Evolutionary conservation across 2,329 filamentous ascomycete species (phyloP).

Genomic region (Aspergillus sp.): DNA sequence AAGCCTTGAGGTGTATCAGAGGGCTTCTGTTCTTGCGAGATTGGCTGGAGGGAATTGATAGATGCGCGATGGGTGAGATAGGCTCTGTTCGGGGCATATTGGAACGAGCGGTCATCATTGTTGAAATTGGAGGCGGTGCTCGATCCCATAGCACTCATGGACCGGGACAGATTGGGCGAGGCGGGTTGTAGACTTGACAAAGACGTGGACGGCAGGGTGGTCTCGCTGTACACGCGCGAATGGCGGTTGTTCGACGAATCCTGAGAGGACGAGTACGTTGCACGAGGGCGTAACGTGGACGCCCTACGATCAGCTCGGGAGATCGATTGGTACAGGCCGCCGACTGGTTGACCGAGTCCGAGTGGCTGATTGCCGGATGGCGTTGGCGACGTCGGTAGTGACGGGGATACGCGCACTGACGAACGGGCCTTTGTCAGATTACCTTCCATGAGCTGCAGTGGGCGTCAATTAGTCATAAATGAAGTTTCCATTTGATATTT

Average conservation of each 20-base stretch:
- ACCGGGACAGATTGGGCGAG: conserved; percentile 53
- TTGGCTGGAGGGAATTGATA: conserved; percentile 40
- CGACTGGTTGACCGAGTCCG: conserved; percentile 41
- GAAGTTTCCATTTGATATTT: neutral
- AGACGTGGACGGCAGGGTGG: conserved; percentile 49
- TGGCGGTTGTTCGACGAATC: conserved; percentile 50
- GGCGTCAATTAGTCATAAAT: conserved; percentile 14
- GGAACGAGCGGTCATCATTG: conserved; percentile 35
- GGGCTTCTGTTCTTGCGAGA: conserved; percentile 17
- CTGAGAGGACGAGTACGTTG: conserved; percentile 34
- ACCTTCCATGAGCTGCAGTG: conserved; percentile 79
- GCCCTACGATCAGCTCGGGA: conserved; percentile 41
- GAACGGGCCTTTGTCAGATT: conserved; percentile 78
- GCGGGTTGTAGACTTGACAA: conserved; percentile 25
- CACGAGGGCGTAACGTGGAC: conserved; percentile 47
- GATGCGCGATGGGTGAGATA: conserved; percentile 35
- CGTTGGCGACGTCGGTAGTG: conserved; percentile 50
- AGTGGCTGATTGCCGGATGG: conserved; percentile 29
- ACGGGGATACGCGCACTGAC: conserved; percentile 58
- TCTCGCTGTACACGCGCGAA: conserved; percentile 62
- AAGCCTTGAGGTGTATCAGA: conserved; percentile 25
- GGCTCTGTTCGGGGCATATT: conserved; percentile 29
- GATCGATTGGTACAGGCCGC: conserved; percentile 44
- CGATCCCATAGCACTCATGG: conserved; percentile 59
- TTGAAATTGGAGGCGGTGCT: conserved; percentile 31